Percentiles rank a stretch among this genome's conserved stretches.
Evolutionary conservation across 1,284 basidiomycete genomes (phyloP).

Genomic region (Papiliotrema laurentii): DNA sequence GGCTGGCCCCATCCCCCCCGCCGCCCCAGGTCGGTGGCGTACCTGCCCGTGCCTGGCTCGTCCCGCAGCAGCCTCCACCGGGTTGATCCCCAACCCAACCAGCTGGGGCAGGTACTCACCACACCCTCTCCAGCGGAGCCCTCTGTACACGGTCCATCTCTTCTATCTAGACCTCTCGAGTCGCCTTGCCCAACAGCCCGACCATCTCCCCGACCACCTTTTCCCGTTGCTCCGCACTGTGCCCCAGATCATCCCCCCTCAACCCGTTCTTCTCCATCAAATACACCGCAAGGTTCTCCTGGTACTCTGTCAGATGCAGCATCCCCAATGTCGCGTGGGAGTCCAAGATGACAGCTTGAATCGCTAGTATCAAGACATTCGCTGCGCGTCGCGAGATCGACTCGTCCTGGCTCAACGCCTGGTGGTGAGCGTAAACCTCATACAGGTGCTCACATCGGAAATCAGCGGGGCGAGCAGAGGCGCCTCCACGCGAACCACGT

Average conservation of each 20-base stretch:
- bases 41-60: too few relatives aligned
- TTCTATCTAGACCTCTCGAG: not conserved
- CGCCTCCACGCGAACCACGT: slow-evolving; percentile 33
- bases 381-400: slow-evolving; percentile 35
- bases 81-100: too few relatives aligned
- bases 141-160: too few relatives aligned
- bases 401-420: slow-evolving; percentile 18
- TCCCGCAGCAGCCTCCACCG: too few relatives aligned
- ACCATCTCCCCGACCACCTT: slow-evolving; percentile 20
- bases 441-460: slow-evolving; percentile 28
- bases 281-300: slow-evolving; percentile 38
- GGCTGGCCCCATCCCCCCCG: too few relatives aligned
- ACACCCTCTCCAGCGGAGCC: too few relatives aligned
- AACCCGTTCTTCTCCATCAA: slow-evolving; percentile 38
- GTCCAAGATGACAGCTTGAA: slow-evolving; percentile 35
- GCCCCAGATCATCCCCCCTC: slow-evolving; percentile 3
- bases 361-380: slow-evolving; percentile 32
- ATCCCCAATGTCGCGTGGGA: slow-evolving; percentile 28
- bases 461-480: slow-evolving; percentile 21
- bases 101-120: too few relatives aligned
- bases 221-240: slow-evolving; percentile 7
- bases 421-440: not conserved
- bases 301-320: slow-evolving; percentile 24
- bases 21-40: too few relatives aligned
- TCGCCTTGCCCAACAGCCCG: slow-evolving; percentile 17